Evolutionary conservation across 257 asterid genomes (phyloP).

Genomic region (Avicennia marina): DNA sequence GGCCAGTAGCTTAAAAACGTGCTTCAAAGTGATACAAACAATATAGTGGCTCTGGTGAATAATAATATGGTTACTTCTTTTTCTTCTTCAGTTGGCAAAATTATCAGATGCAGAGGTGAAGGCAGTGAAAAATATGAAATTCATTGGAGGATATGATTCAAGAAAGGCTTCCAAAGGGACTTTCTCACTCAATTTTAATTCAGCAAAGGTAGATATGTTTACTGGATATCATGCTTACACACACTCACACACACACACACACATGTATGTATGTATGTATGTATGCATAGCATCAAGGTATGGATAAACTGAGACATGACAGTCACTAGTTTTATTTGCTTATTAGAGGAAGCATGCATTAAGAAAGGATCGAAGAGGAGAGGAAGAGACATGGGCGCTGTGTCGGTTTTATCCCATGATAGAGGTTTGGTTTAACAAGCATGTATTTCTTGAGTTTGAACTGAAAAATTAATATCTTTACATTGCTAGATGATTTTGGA

Average conservation of each 20-base stretch:
- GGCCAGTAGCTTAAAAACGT: not conserved
- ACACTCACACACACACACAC: too few species aligned
- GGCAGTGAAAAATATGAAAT: slow-evolving; percentile 78
- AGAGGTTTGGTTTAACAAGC: slow-evolving; percentile 53
- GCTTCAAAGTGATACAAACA: slow-evolving; percentile 16
- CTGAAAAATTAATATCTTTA: not conserved
- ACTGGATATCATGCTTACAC: too few species aligned
- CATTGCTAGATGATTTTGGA: too few species aligned
- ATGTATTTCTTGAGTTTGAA: slow-evolving; percentile 22
- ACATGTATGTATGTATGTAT: slow-evolving; percentile 20
- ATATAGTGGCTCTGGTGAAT: slow-evolving; percentile 1
- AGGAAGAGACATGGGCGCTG: slow-evolving; percentile 88
- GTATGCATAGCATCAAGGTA: slow-evolving; percentile 16
- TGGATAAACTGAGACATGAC: slow-evolving; percentile 27
- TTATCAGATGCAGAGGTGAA: slow-evolving; percentile 80
- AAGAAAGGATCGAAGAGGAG: slow-evolving; percentile 83
- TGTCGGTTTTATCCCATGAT: slow-evolving; percentile 85
- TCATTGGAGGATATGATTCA: slow-evolving; percentile 56
- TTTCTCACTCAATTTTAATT: slow-evolving; percentile 87
- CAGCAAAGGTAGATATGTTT: slow-evolving; percentile 57
- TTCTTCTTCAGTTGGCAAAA: slow-evolving; percentile 69
- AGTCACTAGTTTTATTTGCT: slow-evolving; percentile 34
- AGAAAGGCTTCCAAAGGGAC: slow-evolving; percentile 56
- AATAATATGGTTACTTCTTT: slow-evolving; percentile 12
- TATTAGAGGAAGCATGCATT: slow-evolving; percentile 70